Percentiles rank a stretch among this genome's conserved stretches.
Evolutionary conservation across 768 basidiomycete genomes (phyloP).

Genomic region (Leucocoprinus birnbaumii): DNA sequence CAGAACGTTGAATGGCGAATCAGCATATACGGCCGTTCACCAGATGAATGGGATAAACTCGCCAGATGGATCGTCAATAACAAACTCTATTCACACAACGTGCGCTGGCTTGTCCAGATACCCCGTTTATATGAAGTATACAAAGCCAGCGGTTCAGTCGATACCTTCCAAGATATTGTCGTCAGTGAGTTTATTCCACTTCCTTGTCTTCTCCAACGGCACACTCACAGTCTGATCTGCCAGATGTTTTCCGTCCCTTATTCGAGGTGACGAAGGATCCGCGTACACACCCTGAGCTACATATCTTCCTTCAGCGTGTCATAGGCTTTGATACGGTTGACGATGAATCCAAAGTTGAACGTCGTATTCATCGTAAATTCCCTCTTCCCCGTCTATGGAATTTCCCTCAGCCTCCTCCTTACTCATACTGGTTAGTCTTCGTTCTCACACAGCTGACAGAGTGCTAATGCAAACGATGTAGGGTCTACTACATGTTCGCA

Average conservation of each 20-base stretch:
- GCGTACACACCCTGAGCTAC: conserved; percentile 85
- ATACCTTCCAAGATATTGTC: conserved; percentile 90
- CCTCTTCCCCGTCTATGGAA: conserved; percentile 92
- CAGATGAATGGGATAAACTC: conserved; percentile 95
- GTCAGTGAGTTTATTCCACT: conserved; percentile 55
- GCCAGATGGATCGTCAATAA: conserved; percentile 96
- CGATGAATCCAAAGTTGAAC: conserved; percentile 93
- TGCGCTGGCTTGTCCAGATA: conserved; percentile 95
- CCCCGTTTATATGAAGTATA: conserved; percentile 95
- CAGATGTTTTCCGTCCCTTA: conserved; percentile 90
- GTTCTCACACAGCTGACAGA: too few relatives aligned
- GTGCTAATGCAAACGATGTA: too few relatives aligned
- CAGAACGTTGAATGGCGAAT: conserved; percentile 97
- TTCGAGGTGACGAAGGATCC: conserved; percentile 98
- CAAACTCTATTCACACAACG: conserved; percentile 94
- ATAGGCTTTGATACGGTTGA: conserved; percentile 99
- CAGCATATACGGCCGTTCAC: conserved; percentile 86
- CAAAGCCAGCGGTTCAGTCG: conserved; percentile 79
- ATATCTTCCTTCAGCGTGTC: conserved; percentile 92
- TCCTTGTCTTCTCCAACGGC: neutral
- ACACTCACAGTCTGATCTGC: neutral
- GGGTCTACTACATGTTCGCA: too few relatives aligned
- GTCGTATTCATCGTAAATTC: conserved; percentile 90
- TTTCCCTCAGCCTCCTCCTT: conserved; percentile 86
- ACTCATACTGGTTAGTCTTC: conserved; percentile 84